These are phyloP conservation scores for Candida glaebosa DNA, from an alignment of 805 yeast species.

Conservation along the genomic window DNA sequence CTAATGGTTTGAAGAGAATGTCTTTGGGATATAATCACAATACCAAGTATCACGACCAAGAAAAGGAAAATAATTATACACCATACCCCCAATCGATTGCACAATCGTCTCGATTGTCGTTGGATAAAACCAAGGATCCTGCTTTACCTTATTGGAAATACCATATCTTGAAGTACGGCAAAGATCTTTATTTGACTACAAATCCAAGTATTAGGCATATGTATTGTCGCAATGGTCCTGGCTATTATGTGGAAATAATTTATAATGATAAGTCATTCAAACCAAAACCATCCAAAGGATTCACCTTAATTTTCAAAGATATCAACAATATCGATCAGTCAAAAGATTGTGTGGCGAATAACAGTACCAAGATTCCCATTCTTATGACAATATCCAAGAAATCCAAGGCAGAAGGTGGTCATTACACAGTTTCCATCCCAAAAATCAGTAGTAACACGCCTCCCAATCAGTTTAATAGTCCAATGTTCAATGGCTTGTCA, in stretches of 20 bases:
- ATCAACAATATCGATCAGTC: constrained; percentile 8
- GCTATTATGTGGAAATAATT: constrained; percentile 50
- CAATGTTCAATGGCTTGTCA: constrained; percentile 21
- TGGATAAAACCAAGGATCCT: neutral
- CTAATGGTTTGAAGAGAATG: neutral
- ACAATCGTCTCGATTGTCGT: neutral
- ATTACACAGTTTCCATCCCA: constrained; percentile 23
- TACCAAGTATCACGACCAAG: neutral
- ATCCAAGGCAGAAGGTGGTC: constrained; percentile 25
- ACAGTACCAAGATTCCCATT: constrained; percentile 15
- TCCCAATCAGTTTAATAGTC: neutral
- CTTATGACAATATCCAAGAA: constrained; percentile 24
- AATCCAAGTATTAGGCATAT: constrained; percentile 62
- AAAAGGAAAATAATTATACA: no score
- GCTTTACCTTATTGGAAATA: constrained; percentile 54
- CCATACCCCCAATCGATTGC: neutral
- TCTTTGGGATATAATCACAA: neutral
- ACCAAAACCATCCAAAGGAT: constrained; percentile 15
- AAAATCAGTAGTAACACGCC: constrained; percentile 9
- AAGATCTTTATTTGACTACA: constrained; percentile 59
- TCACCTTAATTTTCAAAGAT: constrained; percentile 24
- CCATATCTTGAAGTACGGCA: constrained; percentile 53
- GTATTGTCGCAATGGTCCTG: constrained; percentile 59
- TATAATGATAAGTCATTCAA: constrained; percentile 5
- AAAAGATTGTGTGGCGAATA: constrained; percentile 13